A percentile compares a stretch with the other conserved stretches of the same genome.
These are phyloP conservation scores for Yarrowia hollandica DNA, from an alignment of 805 yeast species.

Conservation along the genomic window DNA sequence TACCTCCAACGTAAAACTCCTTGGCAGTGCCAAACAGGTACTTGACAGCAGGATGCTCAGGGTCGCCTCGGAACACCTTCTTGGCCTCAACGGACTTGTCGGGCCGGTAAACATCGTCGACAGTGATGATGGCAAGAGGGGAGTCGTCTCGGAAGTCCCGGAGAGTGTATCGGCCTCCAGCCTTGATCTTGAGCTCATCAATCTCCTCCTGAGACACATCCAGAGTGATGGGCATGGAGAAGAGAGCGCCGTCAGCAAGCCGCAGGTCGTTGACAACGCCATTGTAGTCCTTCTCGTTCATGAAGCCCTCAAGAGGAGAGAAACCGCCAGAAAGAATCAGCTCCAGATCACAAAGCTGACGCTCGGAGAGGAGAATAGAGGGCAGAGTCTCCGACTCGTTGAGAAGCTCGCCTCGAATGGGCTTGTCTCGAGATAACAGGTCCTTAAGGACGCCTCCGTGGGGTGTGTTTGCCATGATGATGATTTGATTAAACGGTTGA, in stretches of 20 bases:
- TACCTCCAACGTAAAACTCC: constrained; percentile 86
- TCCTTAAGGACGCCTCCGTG: constrained; percentile 93
- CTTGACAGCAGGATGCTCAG: constrained; percentile 90
- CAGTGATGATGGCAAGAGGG: constrained; percentile 77
- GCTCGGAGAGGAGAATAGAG: constrained; percentile 60
- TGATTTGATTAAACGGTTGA: background rate
- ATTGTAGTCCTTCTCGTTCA: constrained; percentile 65
- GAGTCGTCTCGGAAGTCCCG: constrained; percentile 79
- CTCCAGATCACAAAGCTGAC: constrained; percentile 93
- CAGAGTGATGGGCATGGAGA: constrained; percentile 91
- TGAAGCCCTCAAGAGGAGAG: constrained; percentile 78
- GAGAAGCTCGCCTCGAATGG: constrained; percentile 55
- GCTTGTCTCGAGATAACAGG: constrained; percentile 75
- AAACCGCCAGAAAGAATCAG: constrained; percentile 91
- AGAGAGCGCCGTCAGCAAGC: constrained; percentile 70
- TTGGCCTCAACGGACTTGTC: constrained; percentile 77
- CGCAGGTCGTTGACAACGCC: constrained; percentile 68
- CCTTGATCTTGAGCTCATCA: constrained; percentile 43
- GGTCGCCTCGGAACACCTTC: constrained; percentile 91
- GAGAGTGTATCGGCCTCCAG: constrained; percentile 67
- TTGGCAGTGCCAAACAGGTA: constrained; percentile 74
- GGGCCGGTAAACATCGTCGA: constrained; percentile 78
- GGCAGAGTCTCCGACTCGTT: constrained; percentile 55
- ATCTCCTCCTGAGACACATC: constrained; percentile 64
- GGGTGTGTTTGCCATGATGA: constrained; percentile 55